Evolutionary conservation across 2,329 filamentous ascomycete species (phyloP).

Genomic region (Fusarium annulatum): DNA sequence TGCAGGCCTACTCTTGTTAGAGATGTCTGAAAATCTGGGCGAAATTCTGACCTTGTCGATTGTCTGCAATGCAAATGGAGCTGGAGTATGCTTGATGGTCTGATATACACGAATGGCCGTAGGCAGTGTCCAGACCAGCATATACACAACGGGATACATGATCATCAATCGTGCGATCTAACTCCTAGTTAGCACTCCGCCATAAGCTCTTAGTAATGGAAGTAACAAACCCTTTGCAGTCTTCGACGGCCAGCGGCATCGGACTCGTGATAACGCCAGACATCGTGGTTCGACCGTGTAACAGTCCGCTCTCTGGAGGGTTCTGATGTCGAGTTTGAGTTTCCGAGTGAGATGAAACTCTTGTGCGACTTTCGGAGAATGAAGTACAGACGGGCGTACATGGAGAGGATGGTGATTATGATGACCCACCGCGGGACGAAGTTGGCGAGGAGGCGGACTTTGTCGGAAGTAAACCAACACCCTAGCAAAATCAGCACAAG

Average conservation of each 20-base stretch:
- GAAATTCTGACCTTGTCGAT: neutral
- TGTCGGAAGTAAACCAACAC: neutral
- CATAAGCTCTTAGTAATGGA: fast-evolving
- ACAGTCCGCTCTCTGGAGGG: neutral
- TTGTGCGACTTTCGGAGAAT: neutral
- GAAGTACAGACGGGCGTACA: neutral
- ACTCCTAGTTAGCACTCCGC: fast-evolving
- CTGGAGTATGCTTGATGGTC: neutral
- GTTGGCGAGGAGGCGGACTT: neutral
- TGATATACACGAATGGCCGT: neutral
- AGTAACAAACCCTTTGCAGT: neutral
- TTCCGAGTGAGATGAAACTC: neutral
- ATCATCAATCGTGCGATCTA: neutral
- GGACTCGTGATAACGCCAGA: neutral
- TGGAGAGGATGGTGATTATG: neutral
- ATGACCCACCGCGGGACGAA: neutral
- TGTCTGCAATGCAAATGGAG: neutral
- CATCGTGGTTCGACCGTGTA: neutral
- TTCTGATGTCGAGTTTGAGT: neutral
- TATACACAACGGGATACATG: neutral
- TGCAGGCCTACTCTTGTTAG: neutral
- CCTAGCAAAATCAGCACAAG: neutral
- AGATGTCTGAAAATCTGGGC: fast-evolving
- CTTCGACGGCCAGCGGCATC: neutral
- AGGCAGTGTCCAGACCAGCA: neutral